Evolutionary conservation across 2,329 filamentous ascomycete genomes (phyloP), one percentile per base, ranked within the genome.

Genomic region (Colletotrichum melonis): DNA sequence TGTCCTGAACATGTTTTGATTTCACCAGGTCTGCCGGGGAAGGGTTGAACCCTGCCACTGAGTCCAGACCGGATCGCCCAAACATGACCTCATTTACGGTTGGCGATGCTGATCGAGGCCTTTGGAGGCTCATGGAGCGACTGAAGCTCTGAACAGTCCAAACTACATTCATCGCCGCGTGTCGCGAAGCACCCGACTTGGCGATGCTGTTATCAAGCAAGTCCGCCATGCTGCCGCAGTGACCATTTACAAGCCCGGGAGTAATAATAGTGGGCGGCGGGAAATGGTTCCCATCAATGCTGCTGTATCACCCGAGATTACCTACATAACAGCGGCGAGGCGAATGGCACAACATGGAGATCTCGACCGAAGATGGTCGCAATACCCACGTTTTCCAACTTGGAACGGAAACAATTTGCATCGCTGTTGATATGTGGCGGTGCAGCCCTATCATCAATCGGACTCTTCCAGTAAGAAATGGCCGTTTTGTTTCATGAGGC

Each of bases 391-490:
- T 52, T 74, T 74, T 57, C 54, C 52, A 42, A 63, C 72, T 67
- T 58, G 35, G 56, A 63, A 71, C 60, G 32, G 26, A 54, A 56
- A 62, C 67, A 63, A 67, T 71, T 35, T 49, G 24, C 42, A 72
- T 52, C 35, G 38, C 42, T 67, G 52, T 46, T 63, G 56, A 72
- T 58, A 62, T 63, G 52, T 64, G 66, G 70, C 72, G 56, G 74
- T 79, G 78, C 78, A 79, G 78, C 78, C 78, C 78, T 78, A 76
- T 69, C 65, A 64, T 73, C 59, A 7, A 14, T 62, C 19, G 52
- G 38, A 63, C 16, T 22, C 32, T 26, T 49, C 28, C 49, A 52
- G 24, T 60, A 46, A 62, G 24, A 42, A 42, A 28, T 46, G 11
- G 26, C 54, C 11, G 14, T 32, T 66, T 72, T 63, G 70, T 65